Evolutionary conservation across 1,139 yeast species (phyloP).

Genomic region (Geotrichum carabidarum): DNA sequence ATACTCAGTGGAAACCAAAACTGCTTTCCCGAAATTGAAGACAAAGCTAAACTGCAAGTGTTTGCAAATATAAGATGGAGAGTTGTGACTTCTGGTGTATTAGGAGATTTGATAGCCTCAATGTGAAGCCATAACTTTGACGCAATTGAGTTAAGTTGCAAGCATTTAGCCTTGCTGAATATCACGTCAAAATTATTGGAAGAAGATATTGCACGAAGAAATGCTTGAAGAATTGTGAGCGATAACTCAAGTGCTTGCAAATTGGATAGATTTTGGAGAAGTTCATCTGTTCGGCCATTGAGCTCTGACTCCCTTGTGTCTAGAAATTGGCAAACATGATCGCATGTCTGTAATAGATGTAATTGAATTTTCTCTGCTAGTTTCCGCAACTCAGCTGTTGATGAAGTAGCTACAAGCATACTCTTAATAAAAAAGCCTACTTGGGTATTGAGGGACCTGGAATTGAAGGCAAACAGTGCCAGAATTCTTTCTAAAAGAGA

Average conservation of each 20-base stretch:
- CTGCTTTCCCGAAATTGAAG: not conserved
- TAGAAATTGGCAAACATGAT: not conserved
- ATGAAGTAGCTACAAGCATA: slow-evolving; percentile 8
- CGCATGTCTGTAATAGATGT: not conserved
- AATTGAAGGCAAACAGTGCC: slow-evolving; percentile 4
- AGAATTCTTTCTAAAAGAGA: not conserved
- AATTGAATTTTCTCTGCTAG: not conserved
- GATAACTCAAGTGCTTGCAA: slow-evolving; percentile 7
- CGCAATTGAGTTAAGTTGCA: not conserved
- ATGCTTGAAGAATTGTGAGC: slow-evolving; percentile 12
- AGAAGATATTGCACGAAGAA: slow-evolving; percentile 5
- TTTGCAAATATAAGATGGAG: slow-evolving; percentile 14
- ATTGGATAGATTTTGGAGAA: not conserved
- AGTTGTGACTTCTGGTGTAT: not conserved
- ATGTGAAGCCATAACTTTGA: slow-evolving; percentile 1
- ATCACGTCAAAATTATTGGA: not conserved
- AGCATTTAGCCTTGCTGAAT: not conserved
- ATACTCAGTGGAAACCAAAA: slow-evolving; percentile 10
- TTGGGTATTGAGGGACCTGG: slow-evolving; percentile 13
- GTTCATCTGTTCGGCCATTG: not conserved
- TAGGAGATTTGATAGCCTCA: not conserved
- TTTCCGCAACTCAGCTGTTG: slow-evolving; percentile 8
- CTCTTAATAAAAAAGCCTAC: slow-evolving; percentile 13
- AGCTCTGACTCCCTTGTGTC: not conserved
- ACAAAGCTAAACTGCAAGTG: slow-evolving; percentile 13